phyloP scores from a whole-genome alignment of 805 yeast genomes.

The Zygoascus tannicola region DNA sequence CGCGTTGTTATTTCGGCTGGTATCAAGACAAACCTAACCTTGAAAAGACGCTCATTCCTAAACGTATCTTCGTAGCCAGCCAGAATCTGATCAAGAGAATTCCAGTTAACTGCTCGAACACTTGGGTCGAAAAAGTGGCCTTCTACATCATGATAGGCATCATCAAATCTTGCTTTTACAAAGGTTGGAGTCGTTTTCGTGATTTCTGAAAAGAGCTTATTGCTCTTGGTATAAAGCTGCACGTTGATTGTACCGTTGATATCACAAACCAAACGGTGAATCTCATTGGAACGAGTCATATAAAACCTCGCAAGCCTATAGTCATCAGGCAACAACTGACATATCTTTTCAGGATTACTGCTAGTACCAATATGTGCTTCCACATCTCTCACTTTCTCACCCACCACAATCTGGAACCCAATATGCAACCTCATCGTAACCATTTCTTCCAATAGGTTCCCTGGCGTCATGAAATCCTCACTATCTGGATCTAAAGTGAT shows the following conservation, averaged over 20 bases:
- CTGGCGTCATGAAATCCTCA: constrained; percentile 42
- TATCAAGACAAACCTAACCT: constrained; percentile 74
- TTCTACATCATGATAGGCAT: constrained; percentile 47
- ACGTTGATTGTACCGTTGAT: constrained; percentile 64
- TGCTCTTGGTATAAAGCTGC: constrained; percentile 51
- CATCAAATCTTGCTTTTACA: constrained; percentile 73
- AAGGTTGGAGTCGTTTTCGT: constrained; percentile 40
- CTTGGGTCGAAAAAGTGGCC: constrained; percentile 44
- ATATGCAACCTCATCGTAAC: constrained; percentile 68
- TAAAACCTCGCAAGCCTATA: constrained; percentile 58
- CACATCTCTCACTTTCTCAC: constrained; percentile 52
- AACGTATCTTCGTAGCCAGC: constrained; percentile 79
- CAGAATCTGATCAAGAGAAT: constrained; percentile 77
- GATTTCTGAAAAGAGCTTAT: constrained; percentile 3
- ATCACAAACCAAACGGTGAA: constrained; percentile 74
- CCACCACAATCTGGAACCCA: constrained; percentile 87
- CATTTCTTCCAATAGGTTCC: constrained; percentile 75
- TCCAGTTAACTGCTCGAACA: constrained; percentile 62
- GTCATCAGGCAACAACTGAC: constrained; percentile 41
- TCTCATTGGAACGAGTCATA: constrained; percentile 68
- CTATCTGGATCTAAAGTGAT: constrained; percentile 55
- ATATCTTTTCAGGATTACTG: constrained; percentile 45
- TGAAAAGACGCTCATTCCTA: constrained; percentile 32
- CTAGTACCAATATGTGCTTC: constrained; percentile 53
- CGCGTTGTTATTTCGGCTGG: constrained; percentile 71